phyloP scores from a whole-genome alignment of 441 rosid genomes.

The Metrosideros polymorpha region DNA sequence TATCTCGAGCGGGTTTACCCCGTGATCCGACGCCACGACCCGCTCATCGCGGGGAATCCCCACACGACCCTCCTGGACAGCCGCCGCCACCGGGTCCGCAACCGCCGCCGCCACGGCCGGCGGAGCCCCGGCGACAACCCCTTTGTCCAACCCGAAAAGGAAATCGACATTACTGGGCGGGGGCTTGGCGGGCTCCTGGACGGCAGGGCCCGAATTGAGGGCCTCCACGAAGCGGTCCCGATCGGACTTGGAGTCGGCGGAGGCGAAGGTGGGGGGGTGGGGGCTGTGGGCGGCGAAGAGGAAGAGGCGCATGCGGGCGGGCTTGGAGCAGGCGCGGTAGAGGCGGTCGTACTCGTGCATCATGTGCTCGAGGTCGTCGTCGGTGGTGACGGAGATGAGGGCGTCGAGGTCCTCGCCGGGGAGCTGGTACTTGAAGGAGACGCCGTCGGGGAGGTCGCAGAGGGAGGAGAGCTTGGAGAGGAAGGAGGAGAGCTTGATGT shows the following conservation, averaged over 20 bases:
- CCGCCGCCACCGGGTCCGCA: conserved; percentile 16
- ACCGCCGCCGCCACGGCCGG: conserved; percentile 11
- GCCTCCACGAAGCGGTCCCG: conserved; percentile 76
- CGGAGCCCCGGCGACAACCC: conserved; percentile 2
- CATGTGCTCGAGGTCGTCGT: conserved; percentile 85
- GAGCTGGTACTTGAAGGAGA: conserved; percentile 76
- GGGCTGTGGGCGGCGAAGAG: conserved; percentile 41
- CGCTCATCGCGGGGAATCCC: conserved; percentile 34
- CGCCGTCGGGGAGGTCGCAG: conserved; percentile 38
- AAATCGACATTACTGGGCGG: conserved; percentile 42
- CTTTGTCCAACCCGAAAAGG: conserved; percentile 61
- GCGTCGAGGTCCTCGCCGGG: conserved; percentile 88
- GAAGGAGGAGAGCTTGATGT: conserved; percentile 39
- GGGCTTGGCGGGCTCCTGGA: conserved; percentile 19
- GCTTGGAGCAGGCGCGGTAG: conserved; percentile 50
- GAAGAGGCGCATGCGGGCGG: conserved; percentile 75
- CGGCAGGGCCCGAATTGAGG: conserved; percentile 41
- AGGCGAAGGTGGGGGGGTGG: conserved; percentile 37
- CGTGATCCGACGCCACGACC: conserved; percentile 34
- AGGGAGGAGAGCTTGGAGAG: conserved; percentile 51
- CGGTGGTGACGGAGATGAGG: conserved; percentile 79
- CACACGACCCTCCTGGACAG: conserved; percentile 6
- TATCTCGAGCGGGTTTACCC: conserved; percentile 29
- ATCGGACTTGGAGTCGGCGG: conserved; percentile 52
- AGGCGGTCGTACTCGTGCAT: conserved; percentile 88